Conservation (phyloP, 495 filamentous ascomycete species). For the Talaromyces thailandensis region DNA sequence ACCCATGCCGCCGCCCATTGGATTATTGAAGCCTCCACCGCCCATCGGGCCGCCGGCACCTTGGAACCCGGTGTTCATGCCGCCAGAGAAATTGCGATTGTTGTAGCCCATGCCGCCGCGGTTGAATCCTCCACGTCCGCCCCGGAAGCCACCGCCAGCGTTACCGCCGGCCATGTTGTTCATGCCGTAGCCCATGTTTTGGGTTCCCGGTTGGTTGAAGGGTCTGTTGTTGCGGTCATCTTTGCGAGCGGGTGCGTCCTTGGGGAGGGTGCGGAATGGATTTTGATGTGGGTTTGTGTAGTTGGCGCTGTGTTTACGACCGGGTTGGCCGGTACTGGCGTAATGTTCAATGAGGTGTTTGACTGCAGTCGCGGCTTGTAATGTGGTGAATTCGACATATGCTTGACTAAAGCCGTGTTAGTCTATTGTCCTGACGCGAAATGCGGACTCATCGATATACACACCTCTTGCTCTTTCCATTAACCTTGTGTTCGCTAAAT, state of each 20-base stretch:
- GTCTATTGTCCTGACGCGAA: background rate
- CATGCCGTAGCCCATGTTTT: conserved; percentile 31
- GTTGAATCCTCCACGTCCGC: conserved; percentile 44
- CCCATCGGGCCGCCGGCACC: conserved; percentile 41
- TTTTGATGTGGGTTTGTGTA: conserved; percentile 73
- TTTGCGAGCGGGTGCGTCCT: conserved; percentile 73
- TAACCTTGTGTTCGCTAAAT: conserved; percentile 97
- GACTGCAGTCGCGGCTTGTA: conserved; percentile 76
- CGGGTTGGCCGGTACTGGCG: conserved; percentile 39
- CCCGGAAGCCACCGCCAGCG: conserved; percentile 33
- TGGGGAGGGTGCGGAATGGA: conserved; percentile 85
- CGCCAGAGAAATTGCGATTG: conserved; percentile 41
- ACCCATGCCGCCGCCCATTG: conserved; percentile 46
- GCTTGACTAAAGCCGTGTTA: conserved; percentile 58
- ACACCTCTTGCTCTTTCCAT: conserved; percentile 96
- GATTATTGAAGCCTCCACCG: conserved; percentile 47
- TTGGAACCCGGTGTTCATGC: conserved; percentile 30
- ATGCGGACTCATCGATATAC: conserved; percentile 14
- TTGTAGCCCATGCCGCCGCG: conserved; percentile 32
- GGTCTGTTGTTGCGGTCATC: conserved; percentile 41
- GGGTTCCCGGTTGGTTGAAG: conserved; percentile 23
- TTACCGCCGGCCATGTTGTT: conserved; percentile 18
- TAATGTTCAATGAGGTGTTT: conserved; percentile 73
- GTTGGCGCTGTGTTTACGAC: conserved; percentile 61
- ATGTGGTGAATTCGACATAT: conserved; percentile 75